phyloP scores from a whole-genome alignment of 106 monocot genomes.

The Gastrodia elata region DNA sequence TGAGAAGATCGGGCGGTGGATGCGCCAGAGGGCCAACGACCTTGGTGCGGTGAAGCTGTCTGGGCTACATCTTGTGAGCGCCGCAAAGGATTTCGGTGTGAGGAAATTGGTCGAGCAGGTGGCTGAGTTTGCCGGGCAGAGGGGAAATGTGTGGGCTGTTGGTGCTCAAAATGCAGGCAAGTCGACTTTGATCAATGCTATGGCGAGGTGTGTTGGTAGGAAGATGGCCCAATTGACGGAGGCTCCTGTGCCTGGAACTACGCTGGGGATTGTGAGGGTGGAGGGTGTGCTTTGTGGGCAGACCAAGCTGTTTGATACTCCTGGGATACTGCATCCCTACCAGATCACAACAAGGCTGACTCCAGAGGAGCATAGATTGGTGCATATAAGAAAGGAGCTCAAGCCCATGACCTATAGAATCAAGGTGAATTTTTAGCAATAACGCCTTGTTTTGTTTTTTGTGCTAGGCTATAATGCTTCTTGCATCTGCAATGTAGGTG shows the following conservation, averaged over 20 bases:
- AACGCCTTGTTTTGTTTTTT: neutral
- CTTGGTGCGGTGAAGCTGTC: constrained; percentile 37
- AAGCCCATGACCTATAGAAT: constrained; percentile 79
- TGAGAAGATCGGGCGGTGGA: constrained; percentile 53
- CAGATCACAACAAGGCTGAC: constrained; percentile 74
- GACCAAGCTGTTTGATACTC: constrained; percentile 88
- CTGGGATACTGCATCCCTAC: constrained; percentile 75
- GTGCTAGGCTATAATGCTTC: neutral
- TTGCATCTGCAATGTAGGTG: neutral
- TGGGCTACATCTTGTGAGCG: constrained; percentile 76
- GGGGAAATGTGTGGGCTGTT: constrained; percentile 94
- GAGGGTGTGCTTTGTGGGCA: constrained; percentile 65
- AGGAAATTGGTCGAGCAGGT: constrained; percentile 66
- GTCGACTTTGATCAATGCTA: constrained; percentile 93
- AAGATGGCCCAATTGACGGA: constrained; percentile 58
- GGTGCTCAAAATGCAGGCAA: constrained; percentile 97
- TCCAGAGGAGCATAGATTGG: constrained; percentile 83
- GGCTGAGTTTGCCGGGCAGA: constrained; percentile 42
- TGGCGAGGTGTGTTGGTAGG: constrained; percentile 48
- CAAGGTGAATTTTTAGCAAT: constrained; percentile 38
- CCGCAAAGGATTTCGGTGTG: constrained; percentile 68
- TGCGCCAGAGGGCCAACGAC: constrained; percentile 32
- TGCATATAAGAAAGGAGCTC: constrained; percentile 62
- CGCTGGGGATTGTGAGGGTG: constrained; percentile 74
- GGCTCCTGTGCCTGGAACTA: constrained; percentile 92